These are phyloP conservation scores for Lactuca saligna DNA, from an alignment of 129 eudicot species.

Conservation along the genomic window DNA sequence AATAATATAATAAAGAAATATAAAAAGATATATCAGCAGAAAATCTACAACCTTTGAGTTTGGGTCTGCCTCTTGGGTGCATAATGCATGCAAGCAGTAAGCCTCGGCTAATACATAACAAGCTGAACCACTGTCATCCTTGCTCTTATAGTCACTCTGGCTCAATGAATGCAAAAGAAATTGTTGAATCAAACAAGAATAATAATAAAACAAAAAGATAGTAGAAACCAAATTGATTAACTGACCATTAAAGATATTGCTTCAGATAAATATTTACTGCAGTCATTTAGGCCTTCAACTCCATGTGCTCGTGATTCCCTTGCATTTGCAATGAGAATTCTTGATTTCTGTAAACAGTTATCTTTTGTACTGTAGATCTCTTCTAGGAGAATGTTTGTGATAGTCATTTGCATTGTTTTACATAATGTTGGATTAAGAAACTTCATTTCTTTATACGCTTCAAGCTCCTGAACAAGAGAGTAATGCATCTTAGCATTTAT, in stretches of 20 bases:
- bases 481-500: conserved; percentile 9
- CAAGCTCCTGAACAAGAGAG: conserved; percentile 66
- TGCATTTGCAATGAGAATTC: conserved; percentile 63
- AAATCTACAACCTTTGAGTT: conserved; percentile 46
- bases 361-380: conserved; percentile 59
- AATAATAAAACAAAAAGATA: conserved; percentile 9
- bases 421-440: conserved; percentile 48
- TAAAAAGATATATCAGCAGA: not conserved
- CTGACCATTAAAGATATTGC: conserved; percentile 67
- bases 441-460: conserved; percentile 54
- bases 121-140: conserved; percentile 23
- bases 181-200: conserved; percentile 2
- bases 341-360: conserved; percentile 47
- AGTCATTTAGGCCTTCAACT: conserved; percentile 53
- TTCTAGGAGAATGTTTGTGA: conserved; percentile 56
- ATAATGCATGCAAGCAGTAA: conserved; percentile 70
- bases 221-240: conserved; percentile 13
- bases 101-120: conserved; percentile 61
- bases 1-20: not conserved
- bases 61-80: conserved; percentile 60
- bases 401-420: conserved; percentile 51
- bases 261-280: conserved; percentile 59
- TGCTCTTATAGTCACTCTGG: conserved; percentile 45
- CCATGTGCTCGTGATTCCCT: conserved; percentile 61
- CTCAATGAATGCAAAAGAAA: conserved; percentile 29